phyloP scores from a whole-genome alignment of 331 rosid genomes.

The Dryas integrifolia region DNA sequence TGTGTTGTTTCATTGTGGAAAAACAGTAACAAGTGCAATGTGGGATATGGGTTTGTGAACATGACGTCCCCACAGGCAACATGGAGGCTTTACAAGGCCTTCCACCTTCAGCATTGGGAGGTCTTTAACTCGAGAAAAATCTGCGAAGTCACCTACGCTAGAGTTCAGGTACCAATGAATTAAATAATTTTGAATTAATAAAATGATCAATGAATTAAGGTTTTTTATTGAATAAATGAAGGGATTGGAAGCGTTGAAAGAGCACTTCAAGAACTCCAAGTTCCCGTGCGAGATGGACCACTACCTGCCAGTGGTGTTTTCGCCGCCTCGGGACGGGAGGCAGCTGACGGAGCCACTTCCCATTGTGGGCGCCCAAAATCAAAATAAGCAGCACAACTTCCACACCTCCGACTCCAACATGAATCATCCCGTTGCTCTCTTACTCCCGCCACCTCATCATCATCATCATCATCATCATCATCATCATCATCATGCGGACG shows the following conservation, averaged over 20 bases:
- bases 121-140: constrained; percentile 85
- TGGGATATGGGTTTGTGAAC: constrained; percentile 91
- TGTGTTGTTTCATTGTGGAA: neutral
- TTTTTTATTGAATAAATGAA: constrained; percentile 1
- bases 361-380: constrained; percentile 37
- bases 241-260: constrained; percentile 93
- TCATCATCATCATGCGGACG: neutral
- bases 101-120: constrained; percentile 82
- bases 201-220: neutral
- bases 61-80: constrained; percentile 79
- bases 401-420: neutral
- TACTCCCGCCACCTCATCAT: neutral
- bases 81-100: constrained; percentile 69
- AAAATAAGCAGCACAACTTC: constrained; percentile 12
- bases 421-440: constrained; percentile 5
- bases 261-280: constrained; percentile 93
- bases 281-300: constrained; percentile 86
- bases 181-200: no score
- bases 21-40: constrained; percentile 82
- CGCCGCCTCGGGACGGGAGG: constrained; percentile 79
- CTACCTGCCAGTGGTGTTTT: constrained; percentile 76
- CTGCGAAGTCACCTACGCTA: constrained; percentile 77
- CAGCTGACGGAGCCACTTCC: constrained; percentile 66
- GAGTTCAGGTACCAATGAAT: constrained; percentile 57
- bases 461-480: neutral